These are phyloP conservation scores for Pulveroboletus sp. DNA, from an alignment of 768 basidiomycete genomes.

Conservation along the genomic window DNA sequence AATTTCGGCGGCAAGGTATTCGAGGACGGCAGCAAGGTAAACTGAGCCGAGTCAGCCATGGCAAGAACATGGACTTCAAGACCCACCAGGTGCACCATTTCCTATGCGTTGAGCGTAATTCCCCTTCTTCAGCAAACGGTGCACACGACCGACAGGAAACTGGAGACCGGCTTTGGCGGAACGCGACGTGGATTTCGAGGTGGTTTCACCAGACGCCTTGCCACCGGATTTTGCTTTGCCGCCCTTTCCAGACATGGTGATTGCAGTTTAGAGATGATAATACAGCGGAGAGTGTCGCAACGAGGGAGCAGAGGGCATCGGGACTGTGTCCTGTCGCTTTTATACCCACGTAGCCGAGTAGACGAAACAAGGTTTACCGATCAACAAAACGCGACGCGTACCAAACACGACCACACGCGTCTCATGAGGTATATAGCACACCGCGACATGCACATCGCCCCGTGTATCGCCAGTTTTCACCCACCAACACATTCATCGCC, in stretches of 20 bases:
- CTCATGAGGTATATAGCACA: constrained; percentile 21
- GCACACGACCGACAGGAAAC: constrained; percentile 61
- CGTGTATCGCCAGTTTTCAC: constrained; percentile 13
- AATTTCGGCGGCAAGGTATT: constrained; percentile 62
- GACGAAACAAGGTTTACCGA: constrained; percentile 33
- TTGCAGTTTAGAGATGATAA: constrained; percentile 10
- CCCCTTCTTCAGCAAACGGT: constrained; percentile 55
- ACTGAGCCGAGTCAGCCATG: constrained; percentile 27
- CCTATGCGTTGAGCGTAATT: constrained; percentile 60
- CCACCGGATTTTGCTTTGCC: constrained; percentile 70
- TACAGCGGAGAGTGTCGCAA: not conserved
- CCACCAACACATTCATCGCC: constrained; percentile 17
- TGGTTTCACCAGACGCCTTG: constrained; percentile 43
- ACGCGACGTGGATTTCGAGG: constrained; percentile 34
- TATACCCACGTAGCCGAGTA: constrained; percentile 24
- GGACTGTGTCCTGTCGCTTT: constrained; percentile 16
- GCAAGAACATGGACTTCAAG: no score
- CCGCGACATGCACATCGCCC: not conserved
- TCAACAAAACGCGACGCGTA: constrained; percentile 40
- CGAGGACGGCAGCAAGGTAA: constrained; percentile 60
- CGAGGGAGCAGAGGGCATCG: not conserved
- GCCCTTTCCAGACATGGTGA: constrained; percentile 39
- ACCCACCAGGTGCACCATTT: constrained; percentile 47
- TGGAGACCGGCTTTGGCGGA: constrained; percentile 42
- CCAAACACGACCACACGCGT: constrained; percentile 41